These are phyloP conservation scores for Collybia nuda DNA, from an alignment of 768 basidiomycete species.

Conservation along the genomic window DNA sequence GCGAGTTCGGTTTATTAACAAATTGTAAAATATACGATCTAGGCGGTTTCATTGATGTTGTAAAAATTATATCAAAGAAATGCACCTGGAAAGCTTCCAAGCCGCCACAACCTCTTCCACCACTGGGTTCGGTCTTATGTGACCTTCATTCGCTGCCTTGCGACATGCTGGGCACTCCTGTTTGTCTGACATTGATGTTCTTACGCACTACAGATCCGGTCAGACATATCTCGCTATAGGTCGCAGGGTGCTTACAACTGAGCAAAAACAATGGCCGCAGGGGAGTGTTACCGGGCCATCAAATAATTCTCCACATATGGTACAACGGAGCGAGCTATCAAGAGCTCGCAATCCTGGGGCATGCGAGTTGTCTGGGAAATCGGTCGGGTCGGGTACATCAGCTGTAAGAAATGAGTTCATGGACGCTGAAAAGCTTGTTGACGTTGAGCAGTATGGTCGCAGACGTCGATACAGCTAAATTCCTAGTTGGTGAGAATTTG, in stretches of 20 bases:
- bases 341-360: conserved; percentile 59
- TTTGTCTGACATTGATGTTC: conserved; percentile 54
- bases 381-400: conserved; percentile 62
- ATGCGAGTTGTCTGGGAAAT: conserved; percentile 50
- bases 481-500: neutral
- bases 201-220: conserved; percentile 57
- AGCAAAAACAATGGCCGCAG: conserved; percentile 86
- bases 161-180: conserved; percentile 76
- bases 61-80: neutral
- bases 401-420: conserved; percentile 22
- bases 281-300: conserved; percentile 69
- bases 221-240: conserved; percentile 1
- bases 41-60: neutral
- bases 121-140: conserved; percentile 66
- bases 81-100: conserved; percentile 74
- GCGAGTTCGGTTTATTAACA: conserved; percentile 27
- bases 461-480: neutral
- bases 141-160: conserved; percentile 53
- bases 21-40: conserved; percentile 47
- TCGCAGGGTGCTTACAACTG: conserved; percentile 45
- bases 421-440: neutral
- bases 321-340: conserved; percentile 68
- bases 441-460: neutral
- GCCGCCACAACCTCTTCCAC: conserved; percentile 67
- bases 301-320: conserved; percentile 75